Evolutionary conservation across 176 grass and related monocot genomes (phyloP).

Genomic region (Rhynchospora breviuscula): DNA sequence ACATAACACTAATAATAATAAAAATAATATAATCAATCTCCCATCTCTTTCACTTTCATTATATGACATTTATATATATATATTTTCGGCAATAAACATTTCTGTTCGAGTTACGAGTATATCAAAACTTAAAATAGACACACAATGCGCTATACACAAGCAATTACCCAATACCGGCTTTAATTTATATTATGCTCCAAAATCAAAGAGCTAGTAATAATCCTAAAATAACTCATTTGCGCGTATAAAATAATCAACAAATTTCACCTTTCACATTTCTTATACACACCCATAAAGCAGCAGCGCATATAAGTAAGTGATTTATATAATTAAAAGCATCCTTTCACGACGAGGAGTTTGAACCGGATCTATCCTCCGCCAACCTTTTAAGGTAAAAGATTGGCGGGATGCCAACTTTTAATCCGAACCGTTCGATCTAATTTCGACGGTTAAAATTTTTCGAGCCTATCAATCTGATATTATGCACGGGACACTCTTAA

Average conservation of each 20-base stretch:
- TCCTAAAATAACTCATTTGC: background rate
- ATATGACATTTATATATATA: background rate
- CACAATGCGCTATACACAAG: background rate
- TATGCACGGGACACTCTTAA: too few species aligned
- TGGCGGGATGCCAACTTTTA: too few species aligned
- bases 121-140: too few species aligned
- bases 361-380: too few species aligned
- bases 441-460: too few species aligned
- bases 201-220: background rate
- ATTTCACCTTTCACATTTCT: background rate
- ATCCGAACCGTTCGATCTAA: too few species aligned
- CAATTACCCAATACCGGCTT: background rate
- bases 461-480: too few species aligned
- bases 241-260: background rate
- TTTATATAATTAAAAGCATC: background rate
- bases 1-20: background rate
- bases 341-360: background rate
- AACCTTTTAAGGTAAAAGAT: too few species aligned
- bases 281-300: background rate
- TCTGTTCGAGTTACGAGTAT: background rate
- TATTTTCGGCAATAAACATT: too few species aligned
- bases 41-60: background rate
- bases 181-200: background rate
- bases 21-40: background rate
- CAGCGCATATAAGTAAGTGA: background rate